These are phyloP conservation scores for Clonostachys rhizophaga DNA, from an alignment of 2,329 filamentous ascomycete genomes.

Conservation along the genomic window DNA sequence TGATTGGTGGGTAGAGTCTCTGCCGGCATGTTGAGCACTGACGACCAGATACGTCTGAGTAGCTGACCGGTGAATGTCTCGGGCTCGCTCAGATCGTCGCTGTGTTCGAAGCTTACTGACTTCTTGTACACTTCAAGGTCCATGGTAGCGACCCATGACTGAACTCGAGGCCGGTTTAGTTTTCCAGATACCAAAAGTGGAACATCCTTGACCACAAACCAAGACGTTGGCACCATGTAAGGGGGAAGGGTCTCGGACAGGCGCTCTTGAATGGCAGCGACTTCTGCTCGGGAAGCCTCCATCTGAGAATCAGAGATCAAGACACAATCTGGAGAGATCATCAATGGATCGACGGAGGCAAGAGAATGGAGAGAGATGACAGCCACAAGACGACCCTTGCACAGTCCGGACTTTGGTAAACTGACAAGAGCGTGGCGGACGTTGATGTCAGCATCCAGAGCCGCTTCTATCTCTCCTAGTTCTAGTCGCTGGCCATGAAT, in stretches of 20 bases:
- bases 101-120: slow-evolving; percentile 16
- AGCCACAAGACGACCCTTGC: slow-evolving; percentile 4
- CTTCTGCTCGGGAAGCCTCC: no score
- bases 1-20: slow-evolving; percentile 9
- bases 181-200: slow-evolving; percentile 19
- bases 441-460: slow-evolving; percentile 52
- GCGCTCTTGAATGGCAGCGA: slow-evolving; percentile 14
- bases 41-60: slow-evolving; percentile 13
- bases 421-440: slow-evolving; percentile 40
- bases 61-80: slow-evolving; percentile 1
- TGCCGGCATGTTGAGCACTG: no score
- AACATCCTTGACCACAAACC: slow-evolving; percentile 14
- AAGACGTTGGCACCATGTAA: slow-evolving; percentile 27
- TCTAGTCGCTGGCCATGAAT: slow-evolving; percentile 50
- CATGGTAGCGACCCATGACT: slow-evolving; percentile 34
- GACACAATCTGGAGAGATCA: no score
- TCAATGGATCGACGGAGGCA: no score
- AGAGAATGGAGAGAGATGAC: background rate
- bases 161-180: slow-evolving; percentile 26
- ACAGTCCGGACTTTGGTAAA: slow-evolving; percentile 18
- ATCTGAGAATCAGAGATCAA: no score
- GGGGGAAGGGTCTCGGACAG: slow-evolving; percentile 23
- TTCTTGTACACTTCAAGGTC: slow-evolving; percentile 25
- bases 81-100: background rate
- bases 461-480: slow-evolving; percentile 22